A percentile compares a stretch with the other conserved stretches of the same genome.
Conservation (phyloP, 2,329 filamentous ascomycete genomes). For the Zelopaecilomyces penicillatus region DNA sequence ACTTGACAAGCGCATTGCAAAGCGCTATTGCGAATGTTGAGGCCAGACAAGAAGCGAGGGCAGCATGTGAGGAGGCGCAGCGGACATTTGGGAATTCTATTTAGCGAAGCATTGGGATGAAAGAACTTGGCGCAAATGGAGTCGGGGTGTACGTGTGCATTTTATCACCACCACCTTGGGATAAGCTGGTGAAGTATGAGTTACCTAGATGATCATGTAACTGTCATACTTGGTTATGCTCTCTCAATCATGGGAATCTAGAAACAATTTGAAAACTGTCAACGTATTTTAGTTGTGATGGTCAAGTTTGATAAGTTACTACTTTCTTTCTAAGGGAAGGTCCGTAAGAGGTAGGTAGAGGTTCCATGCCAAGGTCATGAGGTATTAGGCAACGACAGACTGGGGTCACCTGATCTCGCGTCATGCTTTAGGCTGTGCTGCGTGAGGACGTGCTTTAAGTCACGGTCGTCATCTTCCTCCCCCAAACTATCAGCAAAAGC, state of each 20-base stretch:
- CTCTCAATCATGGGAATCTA: neutral
- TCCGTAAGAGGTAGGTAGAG: too few species aligned
- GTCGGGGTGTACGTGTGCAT: neutral
- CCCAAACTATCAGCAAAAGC: too few species aligned
- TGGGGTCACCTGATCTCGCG: constrained; percentile 15
- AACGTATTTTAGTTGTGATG: too few species aligned
- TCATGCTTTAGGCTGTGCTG: neutral
- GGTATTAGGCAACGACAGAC: neutral
- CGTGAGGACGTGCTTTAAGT: too few species aligned
- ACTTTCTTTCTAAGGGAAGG: too few species aligned
- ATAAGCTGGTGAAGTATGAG: too few species aligned
- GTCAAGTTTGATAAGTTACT: too few species aligned
- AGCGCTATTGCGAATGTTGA: constrained; percentile 76
- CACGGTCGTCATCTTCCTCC: too few species aligned
- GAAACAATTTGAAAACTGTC: neutral
- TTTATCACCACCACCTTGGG: too few species aligned
- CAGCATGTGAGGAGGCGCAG: neutral
- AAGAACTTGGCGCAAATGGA: neutral
- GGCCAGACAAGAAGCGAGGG: constrained; percentile 31
- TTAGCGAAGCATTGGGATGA: constrained; percentile 1
- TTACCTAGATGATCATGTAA: neutral
- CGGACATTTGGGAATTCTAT: neutral
- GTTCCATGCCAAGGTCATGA: too few species aligned
- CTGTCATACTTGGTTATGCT: neutral
- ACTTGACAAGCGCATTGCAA: constrained; percentile 81